A percentile compares a stretch with the other conserved stretches of the same genome.
Evolutionary conservation across 257 asterid genomes (phyloP).

Genomic region (Leonotis leonurus): DNA sequence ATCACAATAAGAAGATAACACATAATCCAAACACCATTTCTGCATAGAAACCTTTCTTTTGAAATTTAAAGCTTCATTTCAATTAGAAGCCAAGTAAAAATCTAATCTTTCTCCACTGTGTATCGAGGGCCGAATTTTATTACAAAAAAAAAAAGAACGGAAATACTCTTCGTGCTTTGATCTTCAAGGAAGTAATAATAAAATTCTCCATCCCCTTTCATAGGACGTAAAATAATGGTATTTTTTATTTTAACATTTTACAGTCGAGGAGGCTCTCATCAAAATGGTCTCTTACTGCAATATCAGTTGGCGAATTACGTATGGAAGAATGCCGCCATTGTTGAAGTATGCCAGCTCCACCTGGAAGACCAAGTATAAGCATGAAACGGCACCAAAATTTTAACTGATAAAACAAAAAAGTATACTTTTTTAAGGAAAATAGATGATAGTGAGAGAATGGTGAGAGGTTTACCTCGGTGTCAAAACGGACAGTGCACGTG

Average conservation of each 20-base stretch:
- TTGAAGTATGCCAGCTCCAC: conserved; percentile 71
- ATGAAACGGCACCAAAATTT: not conserved
- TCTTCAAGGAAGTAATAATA: conserved; percentile 16
- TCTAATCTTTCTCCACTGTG: conserved; percentile 2
- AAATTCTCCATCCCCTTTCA: conserved; percentile 23
- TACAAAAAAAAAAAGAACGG: conserved; percentile 18
- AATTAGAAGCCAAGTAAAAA: not conserved
- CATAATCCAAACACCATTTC: too few relatives aligned
- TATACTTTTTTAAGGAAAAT: too few relatives aligned
- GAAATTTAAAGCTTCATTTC: not conserved
- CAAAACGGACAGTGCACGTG: conserved; percentile 82
- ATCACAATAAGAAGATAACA: too few relatives aligned
- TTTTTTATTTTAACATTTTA: conserved; percentile 31
- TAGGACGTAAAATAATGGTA: conserved; percentile 15
- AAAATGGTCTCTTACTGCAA: conserved; percentile 33
- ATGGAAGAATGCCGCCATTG: conserved; percentile 88
- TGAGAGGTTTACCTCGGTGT: conserved; percentile 67
- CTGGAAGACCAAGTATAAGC: conserved; percentile 15
- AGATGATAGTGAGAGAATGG: not conserved
- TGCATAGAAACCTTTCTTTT: too few relatives aligned
- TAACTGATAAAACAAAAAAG: not conserved
- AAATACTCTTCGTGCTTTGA: conserved; percentile 13
- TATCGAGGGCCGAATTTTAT: conserved; percentile 24
- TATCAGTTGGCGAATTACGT: conserved; percentile 67
- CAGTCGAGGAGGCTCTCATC: conserved; percentile 15